Evolutionary conservation across 352 stramenopile species (phyloP).

Genomic region (Globisporangium camurandrum): DNA sequence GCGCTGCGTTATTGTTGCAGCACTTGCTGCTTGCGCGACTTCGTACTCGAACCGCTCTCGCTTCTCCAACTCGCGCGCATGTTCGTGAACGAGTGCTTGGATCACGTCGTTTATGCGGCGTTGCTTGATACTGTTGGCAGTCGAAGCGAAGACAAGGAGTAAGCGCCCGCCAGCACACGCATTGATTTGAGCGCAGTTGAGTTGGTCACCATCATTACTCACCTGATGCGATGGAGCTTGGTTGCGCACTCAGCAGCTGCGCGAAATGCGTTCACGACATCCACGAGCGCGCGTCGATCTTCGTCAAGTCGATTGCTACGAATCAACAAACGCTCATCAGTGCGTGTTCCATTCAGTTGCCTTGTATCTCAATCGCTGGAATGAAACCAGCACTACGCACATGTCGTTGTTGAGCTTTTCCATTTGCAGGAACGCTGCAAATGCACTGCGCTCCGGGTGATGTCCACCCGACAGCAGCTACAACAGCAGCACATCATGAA

Average conservation of each 20-base stretch:
- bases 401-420: neutral
- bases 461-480: conserved; percentile 7
- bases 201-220: neutral
- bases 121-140: neutral
- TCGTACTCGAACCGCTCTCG: neutral
- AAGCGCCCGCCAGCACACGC: too few species aligned
- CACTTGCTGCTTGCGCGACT: neutral
- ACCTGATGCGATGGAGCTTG: neutral
- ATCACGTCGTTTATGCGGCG: neutral
- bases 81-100: neutral
- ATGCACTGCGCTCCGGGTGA: neutral
- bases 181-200: neutral
- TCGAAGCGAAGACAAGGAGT: neutral
- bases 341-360: neutral
- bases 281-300: neutral
- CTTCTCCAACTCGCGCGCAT: neutral
- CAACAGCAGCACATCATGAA: neutral
- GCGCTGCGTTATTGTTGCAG: neutral
- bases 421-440: neutral
- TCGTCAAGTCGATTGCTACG: neutral
- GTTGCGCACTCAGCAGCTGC: neutral
- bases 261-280: neutral
- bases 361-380: neutral
- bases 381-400: neutral
- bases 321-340: neutral